Evolutionary conservation across 225 moss, liverwort and hornwort genomes (phyloP), one percentile per base, ranked within the genome.

Genomic region (Asterella californica): DNA sequence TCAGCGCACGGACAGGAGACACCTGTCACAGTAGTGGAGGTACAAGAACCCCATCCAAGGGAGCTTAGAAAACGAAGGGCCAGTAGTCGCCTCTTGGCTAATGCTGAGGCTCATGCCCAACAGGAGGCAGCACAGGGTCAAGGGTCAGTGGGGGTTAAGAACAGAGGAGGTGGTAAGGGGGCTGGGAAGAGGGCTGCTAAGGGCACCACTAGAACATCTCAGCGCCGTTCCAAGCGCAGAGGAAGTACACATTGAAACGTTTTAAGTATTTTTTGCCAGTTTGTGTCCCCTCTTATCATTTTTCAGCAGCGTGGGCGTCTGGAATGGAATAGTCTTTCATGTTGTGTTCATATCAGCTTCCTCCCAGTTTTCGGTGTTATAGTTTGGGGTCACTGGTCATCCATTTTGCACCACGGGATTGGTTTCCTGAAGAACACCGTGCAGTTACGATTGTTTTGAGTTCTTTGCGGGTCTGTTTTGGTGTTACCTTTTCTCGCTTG

Each of bases 221-320:
- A 81, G 83, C 86, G 86, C 68, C 75, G 83, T 48, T 81, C 86
- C 68, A 87, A 87, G 87, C 87, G 87, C 79, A 75, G 79, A 72
- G 87, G 81, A 87, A 87, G 87, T 82, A 84, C 87, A 87, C 87
- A 76, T 87, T 87, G 82, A 87, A 79, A 87, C 81, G n/a, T 74
- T 54, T 80, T 61, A 86, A 86, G 81, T 83, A 81, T 50, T 86
- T 78, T 86, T 66, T 53, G 25, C 78, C 42, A 3, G 32, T 78
- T 64, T 64, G 60, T 62, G 79, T 69, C 59, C 66, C 21, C 52
- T 45, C 48, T 52, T 70, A 78, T 73, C 63, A 79, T 42, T 67
- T 25, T 50, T 49, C 27, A 49, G 1, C 49, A 53, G 53, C 67
- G 75, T 63, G 67, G 12, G 49, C 53, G 19, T 32, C 52, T 74